Evolutionary conservation across 202 grass and related monocot genomes (phyloP).

Genomic region (Thinopyrum obtusiflorum): DNA sequence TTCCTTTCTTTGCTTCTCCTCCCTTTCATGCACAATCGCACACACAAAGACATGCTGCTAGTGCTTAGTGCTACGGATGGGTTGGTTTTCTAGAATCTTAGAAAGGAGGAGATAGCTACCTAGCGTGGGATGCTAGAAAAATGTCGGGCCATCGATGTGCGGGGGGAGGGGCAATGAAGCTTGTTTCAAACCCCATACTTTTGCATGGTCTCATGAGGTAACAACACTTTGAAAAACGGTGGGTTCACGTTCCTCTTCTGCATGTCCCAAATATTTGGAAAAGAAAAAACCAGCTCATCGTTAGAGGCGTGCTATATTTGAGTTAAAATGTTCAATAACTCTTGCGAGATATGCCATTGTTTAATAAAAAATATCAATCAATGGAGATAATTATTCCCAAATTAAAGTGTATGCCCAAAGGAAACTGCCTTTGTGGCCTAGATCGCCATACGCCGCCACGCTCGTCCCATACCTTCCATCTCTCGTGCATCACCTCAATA

Average conservation of each 20-base stretch:
- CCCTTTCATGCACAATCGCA: constrained; percentile 38
- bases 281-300: background rate
- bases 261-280: background rate
- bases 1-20: constrained; percentile 24
- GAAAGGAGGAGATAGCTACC: constrained; percentile 23
- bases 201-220: constrained; percentile 12
- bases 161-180: background rate
- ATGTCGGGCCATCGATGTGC: constrained; percentile 23
- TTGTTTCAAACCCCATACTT: background rate
- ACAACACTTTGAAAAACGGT: background rate
- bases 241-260: background rate
- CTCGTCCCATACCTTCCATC: background rate
- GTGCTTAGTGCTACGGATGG: background rate
- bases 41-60: constrained; percentile 33
- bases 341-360: no score
- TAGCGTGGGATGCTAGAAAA: constrained; percentile 37
- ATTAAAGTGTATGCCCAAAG: background rate
- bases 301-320: background rate
- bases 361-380: no score
- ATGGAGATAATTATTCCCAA: no score
- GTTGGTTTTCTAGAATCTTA: constrained; percentile 53
- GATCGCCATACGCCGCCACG: background rate
- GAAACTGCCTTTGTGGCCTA: background rate
- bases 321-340: background rate
- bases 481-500: background rate